Conservation (phyloP, 176 grass and related monocot species). For the Saccharum officinarum region DNA sequence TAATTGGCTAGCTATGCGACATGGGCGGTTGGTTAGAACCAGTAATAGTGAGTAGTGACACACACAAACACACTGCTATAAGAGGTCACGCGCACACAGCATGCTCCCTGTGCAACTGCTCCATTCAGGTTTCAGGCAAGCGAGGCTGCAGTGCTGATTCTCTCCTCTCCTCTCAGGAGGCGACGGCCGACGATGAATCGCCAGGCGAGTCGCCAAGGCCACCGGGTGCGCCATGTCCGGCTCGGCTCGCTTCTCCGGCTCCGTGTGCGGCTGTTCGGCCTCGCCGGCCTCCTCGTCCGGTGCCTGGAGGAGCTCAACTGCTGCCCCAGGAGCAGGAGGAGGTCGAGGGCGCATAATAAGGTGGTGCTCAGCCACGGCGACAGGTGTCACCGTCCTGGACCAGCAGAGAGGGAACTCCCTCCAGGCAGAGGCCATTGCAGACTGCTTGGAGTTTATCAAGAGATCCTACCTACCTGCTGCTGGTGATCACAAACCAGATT, state of each 20-base stretch:
- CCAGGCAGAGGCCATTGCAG: slow-evolving; percentile 61
- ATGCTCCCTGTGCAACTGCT: slow-evolving; percentile 21
- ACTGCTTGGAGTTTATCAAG: slow-evolving; percentile 85
- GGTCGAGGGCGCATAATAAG: background rate
- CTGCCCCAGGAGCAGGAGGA: slow-evolving; percentile 39
- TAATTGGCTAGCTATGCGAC: background rate
- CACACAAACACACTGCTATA: slow-evolving; percentile 6
- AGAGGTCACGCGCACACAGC: slow-evolving; percentile 5
- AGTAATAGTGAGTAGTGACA: background rate
- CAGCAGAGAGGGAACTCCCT: slow-evolving; percentile 37
- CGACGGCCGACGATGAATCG: slow-evolving; percentile 12
- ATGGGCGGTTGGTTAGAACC: background rate
- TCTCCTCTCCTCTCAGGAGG: background rate
- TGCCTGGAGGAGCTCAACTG: slow-evolving; percentile 62
- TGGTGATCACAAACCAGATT: slow-evolving; percentile 16
- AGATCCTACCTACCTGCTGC: slow-evolving; percentile 44
- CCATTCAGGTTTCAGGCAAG: slow-evolving; percentile 9
- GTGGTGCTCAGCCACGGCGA: background rate
- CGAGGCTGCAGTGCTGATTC: background rate
- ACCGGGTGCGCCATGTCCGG: slow-evolving; percentile 39
- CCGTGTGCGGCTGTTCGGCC: slow-evolving; percentile 42
- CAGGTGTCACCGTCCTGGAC: background rate
- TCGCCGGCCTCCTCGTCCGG: slow-evolving; percentile 28
- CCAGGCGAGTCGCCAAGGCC: slow-evolving; percentile 36
- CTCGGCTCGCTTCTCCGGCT: slow-evolving; percentile 51